Evolutionary conservation across 139 green algal genomes (phyloP).

Genomic region (Chlorella vulgaris): DNA sequence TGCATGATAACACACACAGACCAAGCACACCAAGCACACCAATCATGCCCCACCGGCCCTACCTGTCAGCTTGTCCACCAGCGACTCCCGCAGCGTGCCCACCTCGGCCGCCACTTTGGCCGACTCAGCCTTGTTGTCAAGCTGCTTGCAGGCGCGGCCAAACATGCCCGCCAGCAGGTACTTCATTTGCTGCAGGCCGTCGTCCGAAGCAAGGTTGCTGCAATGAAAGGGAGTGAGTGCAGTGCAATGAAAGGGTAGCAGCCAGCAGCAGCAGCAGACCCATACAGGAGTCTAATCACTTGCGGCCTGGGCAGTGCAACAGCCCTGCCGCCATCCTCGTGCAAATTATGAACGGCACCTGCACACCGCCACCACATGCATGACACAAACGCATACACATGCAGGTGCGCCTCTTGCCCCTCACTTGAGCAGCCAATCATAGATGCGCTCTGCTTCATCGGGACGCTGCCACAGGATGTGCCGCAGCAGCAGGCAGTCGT

Average conservation of each 20-base stretch:
- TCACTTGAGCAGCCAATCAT: slow-evolving; percentile 32
- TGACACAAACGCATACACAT: too few species aligned
- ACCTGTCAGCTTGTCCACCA: slow-evolving; percentile 51
- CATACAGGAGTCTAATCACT: too few species aligned
- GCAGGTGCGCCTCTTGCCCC: too few species aligned
- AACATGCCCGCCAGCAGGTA: slow-evolving; percentile 52
- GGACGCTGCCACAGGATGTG: slow-evolving; percentile 72
- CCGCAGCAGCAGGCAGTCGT: slow-evolving; percentile 78
- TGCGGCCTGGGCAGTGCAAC: background rate
- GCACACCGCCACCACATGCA: too few species aligned
- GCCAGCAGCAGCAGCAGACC: background rate
- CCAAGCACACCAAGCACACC: background rate
- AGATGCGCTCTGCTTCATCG: slow-evolving; percentile 62
- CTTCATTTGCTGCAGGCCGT: slow-evolving; percentile 75
- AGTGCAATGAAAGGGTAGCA: background rate
- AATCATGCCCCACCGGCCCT: background rate
- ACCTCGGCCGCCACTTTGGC: slow-evolving; percentile 73
- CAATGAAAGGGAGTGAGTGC: background rate
- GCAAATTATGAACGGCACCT: background rate
- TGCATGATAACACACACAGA: background rate
- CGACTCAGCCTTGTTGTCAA: slow-evolving; percentile 92
- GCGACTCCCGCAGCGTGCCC: slow-evolving; percentile 41
- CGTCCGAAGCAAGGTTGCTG: slow-evolving; percentile 53
- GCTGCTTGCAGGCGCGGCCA: slow-evolving; percentile 85
- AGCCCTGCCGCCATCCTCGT: background rate